These are phyloP conservation scores for Cronartium ribicola DNA, from an alignment of 1,284 basidiomycete genomes.

Conservation along the genomic window DNA sequence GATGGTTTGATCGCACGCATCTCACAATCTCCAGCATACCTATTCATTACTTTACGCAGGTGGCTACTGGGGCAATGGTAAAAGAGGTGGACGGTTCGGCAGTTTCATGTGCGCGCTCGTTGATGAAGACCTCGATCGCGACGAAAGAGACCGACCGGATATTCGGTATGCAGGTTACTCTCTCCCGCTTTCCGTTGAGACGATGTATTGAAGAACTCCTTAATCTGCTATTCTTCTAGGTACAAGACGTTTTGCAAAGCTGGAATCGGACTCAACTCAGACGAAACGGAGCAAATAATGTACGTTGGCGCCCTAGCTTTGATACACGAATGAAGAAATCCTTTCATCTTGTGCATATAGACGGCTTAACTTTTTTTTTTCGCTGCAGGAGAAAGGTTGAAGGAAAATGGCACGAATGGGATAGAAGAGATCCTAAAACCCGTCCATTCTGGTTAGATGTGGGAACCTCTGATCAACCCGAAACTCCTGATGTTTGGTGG, in stretches of 20 bases:
- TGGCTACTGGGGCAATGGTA: slow-evolving; percentile 27
- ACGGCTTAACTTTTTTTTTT: not conserved
- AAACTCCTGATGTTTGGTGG: slow-evolving; percentile 27
- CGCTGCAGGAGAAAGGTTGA: slow-evolving; percentile 22
- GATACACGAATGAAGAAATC: not conserved
- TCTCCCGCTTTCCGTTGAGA: not conserved
- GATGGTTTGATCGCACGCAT: not conserved
- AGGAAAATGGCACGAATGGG: slow-evolving; percentile 26
- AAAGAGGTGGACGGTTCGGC: slow-evolving; percentile 12
- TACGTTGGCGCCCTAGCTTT: not conserved
- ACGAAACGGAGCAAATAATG: slow-evolving; percentile 29
- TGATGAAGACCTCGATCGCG: slow-evolving; percentile 11
- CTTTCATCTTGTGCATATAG: not conserved
- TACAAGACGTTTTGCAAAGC: slow-evolving; percentile 31
- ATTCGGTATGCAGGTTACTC: not conserved
- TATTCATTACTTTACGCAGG: slow-evolving; percentile 3
- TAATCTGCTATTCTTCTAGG: slow-evolving; percentile 5
- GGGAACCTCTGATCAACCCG: not conserved
- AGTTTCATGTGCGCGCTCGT: slow-evolving; percentile 26
- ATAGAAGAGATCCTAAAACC: slow-evolving; percentile 9
- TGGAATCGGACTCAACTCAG: slow-evolving; percentile 17
- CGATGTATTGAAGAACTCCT: not conserved
- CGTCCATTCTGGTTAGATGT: slow-evolving; percentile 28
- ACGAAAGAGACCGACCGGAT: not conserved
- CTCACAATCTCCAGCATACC: not conserved